phyloP scores from a whole-genome alignment of 2,329 filamentous ascomycete genomes.

The Aspergillus sp. region DNA sequence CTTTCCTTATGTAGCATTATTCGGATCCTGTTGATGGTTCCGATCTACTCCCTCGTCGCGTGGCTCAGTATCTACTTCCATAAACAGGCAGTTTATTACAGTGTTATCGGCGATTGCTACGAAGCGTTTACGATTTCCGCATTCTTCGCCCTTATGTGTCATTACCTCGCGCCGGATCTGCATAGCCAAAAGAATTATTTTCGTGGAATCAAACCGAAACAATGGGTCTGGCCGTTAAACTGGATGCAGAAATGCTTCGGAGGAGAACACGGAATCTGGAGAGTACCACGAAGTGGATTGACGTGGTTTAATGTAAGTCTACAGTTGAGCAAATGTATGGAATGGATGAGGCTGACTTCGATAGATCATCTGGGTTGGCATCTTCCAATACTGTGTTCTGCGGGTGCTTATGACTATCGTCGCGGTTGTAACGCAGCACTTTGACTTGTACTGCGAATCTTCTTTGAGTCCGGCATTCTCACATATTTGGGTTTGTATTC shows the following conservation, averaged over 20 bases:
- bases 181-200: constrained; percentile 81
- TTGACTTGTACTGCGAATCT: constrained; percentile 67
- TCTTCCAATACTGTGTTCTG: constrained; percentile 82
- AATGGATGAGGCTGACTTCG: not conserved
- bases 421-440: constrained; percentile 65
- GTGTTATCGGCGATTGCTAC: constrained; percentile 76
- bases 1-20: constrained; percentile 56
- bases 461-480: constrained; percentile 70
- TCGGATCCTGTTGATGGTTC: constrained; percentile 82
- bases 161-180: constrained; percentile 69
- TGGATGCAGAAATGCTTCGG: constrained; percentile 66
- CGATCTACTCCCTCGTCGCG: constrained; percentile 68
- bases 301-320: constrained; percentile 75
- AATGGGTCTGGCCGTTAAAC: constrained; percentile 68
- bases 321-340: not conserved
- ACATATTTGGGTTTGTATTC: constrained; percentile 65
- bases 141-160: constrained; percentile 76
- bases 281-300: constrained; percentile 70
- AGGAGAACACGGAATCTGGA: constrained; percentile 61
- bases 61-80: constrained; percentile 70
- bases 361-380: constrained; percentile 59
- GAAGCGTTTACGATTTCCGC: constrained; percentile 83
- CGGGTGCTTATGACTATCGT: constrained; percentile 72
- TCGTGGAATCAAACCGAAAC: constrained; percentile 57
- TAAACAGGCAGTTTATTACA: constrained; percentile 70